Percentiles rank a stretch among this genome's conserved stretches.
phyloP scores from a whole-genome alignment of 1,139 yeast genomes.

The Taphrina deformans region DNA sequence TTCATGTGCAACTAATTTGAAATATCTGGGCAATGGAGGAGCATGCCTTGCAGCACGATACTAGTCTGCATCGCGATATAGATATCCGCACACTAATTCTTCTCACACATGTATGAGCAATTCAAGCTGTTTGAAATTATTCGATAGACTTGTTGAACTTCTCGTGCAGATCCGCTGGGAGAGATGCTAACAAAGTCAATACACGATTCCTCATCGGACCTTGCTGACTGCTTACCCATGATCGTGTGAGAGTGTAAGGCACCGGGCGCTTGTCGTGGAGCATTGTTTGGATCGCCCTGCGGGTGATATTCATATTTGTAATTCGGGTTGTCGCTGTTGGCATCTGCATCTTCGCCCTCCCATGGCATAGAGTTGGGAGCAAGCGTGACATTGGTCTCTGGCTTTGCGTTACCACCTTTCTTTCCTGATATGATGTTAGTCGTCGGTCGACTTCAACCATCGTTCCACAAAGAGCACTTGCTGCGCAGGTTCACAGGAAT shows the following conservation, averaged over 20 bases:
- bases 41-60: too few relatives aligned
- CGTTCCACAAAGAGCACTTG: background rate
- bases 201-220: background rate
- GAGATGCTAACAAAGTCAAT: background rate
- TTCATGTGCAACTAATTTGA: too few relatives aligned
- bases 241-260: slow-evolving; percentile 34
- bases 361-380: slow-evolving; percentile 31
- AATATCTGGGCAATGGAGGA: too few relatives aligned
- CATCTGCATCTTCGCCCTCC: slow-evolving; percentile 24
- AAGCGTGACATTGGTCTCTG: slow-evolving; percentile 24
- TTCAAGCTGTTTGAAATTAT: background rate
- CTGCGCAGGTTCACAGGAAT: too few relatives aligned
- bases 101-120: background rate
- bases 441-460: background rate
- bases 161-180: slow-evolving; percentile 30
- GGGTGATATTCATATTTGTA: slow-evolving; percentile 33
- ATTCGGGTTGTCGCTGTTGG: slow-evolving; percentile 13
- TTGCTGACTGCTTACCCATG: slow-evolving; percentile 21
- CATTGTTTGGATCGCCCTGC: slow-evolving; percentile 24
- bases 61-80: too few relatives aligned
- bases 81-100: background rate
- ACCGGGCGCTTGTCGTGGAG: slow-evolving; percentile 33
- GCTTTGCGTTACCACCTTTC: slow-evolving; percentile 34
- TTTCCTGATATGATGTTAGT: slow-evolving; percentile 11
- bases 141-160: slow-evolving; percentile 31